A percentile compares a stretch with the other conserved stretches of the same genome.
These are phyloP conservation scores for Hyphopichia buzzinii DNA, from an alignment of 1,139 yeast species.

Conservation along the genomic window DNA sequence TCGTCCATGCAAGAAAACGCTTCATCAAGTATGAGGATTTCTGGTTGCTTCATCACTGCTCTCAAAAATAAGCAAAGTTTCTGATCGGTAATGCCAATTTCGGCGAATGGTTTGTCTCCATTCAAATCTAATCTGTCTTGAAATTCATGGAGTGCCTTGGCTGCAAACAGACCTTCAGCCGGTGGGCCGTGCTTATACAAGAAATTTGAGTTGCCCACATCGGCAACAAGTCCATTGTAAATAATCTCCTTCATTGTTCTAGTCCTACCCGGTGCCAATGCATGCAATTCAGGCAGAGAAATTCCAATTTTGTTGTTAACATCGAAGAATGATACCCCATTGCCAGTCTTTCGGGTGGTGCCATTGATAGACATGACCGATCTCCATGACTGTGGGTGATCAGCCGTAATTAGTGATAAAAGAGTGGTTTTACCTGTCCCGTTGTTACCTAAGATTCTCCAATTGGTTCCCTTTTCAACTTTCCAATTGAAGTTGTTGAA, in stretches of 20 bases:
- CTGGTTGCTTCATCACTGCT: slow-evolving; percentile 74
- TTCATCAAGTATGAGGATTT: slow-evolving; percentile 80
- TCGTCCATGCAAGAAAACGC: slow-evolving; percentile 91
- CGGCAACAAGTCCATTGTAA: slow-evolving; percentile 62
- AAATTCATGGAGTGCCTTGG: slow-evolving; percentile 19
- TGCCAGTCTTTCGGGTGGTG: slow-evolving; percentile 66
- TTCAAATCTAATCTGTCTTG: slow-evolving; percentile 25
- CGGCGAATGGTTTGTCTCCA: slow-evolving; percentile 43
- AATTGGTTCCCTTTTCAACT: slow-evolving; percentile 68
- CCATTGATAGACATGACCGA: slow-evolving; percentile 66
- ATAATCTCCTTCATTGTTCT: slow-evolving; percentile 58
- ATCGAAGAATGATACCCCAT: slow-evolving; percentile 67
- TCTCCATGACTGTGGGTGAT: slow-evolving; percentile 96
- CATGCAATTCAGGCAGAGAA: slow-evolving; percentile 89
- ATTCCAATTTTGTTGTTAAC: slow-evolving; percentile 81
- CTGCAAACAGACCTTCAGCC: slow-evolving; percentile 2
- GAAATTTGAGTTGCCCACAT: slow-evolving; percentile 58
- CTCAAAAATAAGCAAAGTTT: slow-evolving; percentile 74
- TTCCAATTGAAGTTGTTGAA: slow-evolving; percentile 63
- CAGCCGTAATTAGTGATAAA: slow-evolving; percentile 81
- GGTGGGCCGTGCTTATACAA: slow-evolving; percentile 17
- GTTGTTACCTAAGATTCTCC: slow-evolving; percentile 88
- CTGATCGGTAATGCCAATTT: slow-evolving; percentile 69
- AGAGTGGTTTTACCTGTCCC: slow-evolving; percentile 94
- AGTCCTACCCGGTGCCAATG: slow-evolving; percentile 61